phyloP scores from a whole-genome alignment of 805 yeast genomes.

The Torulaspora quercuum region DNA sequence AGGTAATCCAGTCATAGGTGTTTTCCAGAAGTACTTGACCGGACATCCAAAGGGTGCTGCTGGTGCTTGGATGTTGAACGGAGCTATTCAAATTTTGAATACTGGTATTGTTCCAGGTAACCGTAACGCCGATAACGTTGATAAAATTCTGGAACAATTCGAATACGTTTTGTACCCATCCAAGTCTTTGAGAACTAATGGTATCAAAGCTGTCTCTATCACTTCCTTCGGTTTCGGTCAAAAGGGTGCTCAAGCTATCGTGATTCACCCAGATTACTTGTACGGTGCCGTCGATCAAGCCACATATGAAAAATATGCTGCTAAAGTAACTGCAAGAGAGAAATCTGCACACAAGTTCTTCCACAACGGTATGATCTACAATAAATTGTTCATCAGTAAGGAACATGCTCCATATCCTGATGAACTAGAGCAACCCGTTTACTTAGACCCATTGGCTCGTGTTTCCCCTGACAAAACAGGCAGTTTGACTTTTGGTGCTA shows the following conservation, averaged over 20 bases:
- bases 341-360: constrained; percentile 88
- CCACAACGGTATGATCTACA: constrained; percentile 90
- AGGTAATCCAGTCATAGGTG: constrained; percentile 97
- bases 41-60: constrained; percentile 99
- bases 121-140: constrained; percentile 97
- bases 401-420: constrained; percentile 89
- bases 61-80: constrained; percentile 99
- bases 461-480: constrained; percentile 38
- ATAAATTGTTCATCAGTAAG: constrained; percentile 89
- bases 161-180: constrained; percentile 93
- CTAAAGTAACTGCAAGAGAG: constrained; percentile 74
- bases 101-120: constrained; percentile 97
- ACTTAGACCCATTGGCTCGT: constrained; percentile 89
- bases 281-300: constrained; percentile 72
- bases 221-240: constrained; percentile 99
- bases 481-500: constrained; percentile 47
- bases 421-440: constrained; percentile 83
- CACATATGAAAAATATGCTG: constrained; percentile 67
- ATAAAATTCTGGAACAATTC: constrained; percentile 72
- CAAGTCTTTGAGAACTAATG: constrained; percentile 88
- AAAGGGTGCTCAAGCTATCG: constrained; percentile 96
- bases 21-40: constrained; percentile 97
- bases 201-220: constrained; percentile 93
- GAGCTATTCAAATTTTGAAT: constrained; percentile 90
- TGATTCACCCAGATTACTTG: constrained; percentile 89